phyloP scores from a whole-genome alignment of 2,329 filamentous ascomycete species.

The Colletotrichum acutatum region DNA sequence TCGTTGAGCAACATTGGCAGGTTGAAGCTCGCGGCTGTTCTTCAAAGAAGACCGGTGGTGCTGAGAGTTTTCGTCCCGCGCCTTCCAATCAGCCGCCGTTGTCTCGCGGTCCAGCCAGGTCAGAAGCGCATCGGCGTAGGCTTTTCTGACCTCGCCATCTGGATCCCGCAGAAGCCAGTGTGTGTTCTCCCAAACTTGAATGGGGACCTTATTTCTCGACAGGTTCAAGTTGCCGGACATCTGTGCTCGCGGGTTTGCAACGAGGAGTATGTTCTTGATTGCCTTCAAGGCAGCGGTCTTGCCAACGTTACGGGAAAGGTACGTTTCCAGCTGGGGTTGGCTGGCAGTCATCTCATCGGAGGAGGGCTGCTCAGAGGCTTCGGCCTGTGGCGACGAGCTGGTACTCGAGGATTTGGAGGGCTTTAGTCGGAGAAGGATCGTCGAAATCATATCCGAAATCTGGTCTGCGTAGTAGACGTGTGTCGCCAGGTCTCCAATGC shows the following conservation, averaged over 20 bases:
- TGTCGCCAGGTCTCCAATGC: constrained; percentile 90
- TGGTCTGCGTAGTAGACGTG: constrained; percentile 98
- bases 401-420: constrained; percentile 62
- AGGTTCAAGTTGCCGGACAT: constrained; percentile 70
- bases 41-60: constrained; percentile 57
- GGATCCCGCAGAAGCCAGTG: constrained; percentile 90
- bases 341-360: constrained; percentile 45
- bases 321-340: constrained; percentile 59
- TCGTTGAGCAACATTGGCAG: constrained; percentile 64
- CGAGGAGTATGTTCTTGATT: constrained; percentile 83
- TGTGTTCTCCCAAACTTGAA: constrained; percentile 94
- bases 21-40: constrained; percentile 51
- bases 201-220: constrained; percentile 78
- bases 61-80: constrained; percentile 65
- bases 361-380: constrained; percentile 55
- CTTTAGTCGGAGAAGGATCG: constrained; percentile 82
- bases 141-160: constrained; percentile 80
- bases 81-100: constrained; percentile 70
- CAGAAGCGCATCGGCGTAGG: constrained; percentile 84
- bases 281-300: constrained; percentile 77
- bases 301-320: constrained; percentile 64
- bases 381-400: constrained; percentile 55
- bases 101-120: constrained; percentile 90
- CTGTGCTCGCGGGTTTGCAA: constrained; percentile 78
- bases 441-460: constrained; percentile 91